Evolutionary conservation across 2,329 filamentous ascomycete species (phyloP).

Genomic region (Mollisia scopiformis): DNA sequence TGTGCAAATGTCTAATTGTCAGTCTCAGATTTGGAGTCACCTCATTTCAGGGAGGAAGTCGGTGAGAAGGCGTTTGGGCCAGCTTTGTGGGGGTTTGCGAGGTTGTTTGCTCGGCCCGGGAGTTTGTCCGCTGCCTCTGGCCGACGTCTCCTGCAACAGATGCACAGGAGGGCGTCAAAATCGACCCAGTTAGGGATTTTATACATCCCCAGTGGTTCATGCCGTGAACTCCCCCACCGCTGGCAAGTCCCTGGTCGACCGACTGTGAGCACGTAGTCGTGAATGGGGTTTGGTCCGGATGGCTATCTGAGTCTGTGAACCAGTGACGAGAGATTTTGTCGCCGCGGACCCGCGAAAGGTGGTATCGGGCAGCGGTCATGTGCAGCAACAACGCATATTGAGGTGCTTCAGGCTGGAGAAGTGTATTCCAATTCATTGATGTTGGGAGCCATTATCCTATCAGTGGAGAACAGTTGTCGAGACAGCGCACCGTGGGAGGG

Average conservation of each 20-base stretch:
- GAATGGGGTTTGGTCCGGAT: conserved; percentile 6
- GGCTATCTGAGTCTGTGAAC: conserved; percentile 1
- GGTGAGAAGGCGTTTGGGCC: conserved; percentile 14
- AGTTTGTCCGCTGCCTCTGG: conserved; percentile 12
- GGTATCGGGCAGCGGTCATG: conserved; percentile 13
- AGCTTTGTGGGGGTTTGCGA: conserved; percentile 11
- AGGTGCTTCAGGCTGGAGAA: conserved; percentile 4
- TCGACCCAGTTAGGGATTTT: conserved; percentile 7
- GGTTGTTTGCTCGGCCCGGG: conserved; percentile 9
- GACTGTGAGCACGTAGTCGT: conserved; percentile 1
- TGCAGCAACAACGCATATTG: conserved; percentile 15
- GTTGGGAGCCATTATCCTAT: conserved; percentile 9
- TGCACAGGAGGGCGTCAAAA: neutral
- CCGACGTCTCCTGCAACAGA: too few relatives aligned
- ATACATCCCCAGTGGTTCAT: conserved; percentile 15
- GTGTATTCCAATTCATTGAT: conserved; percentile 19
- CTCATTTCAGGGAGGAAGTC: conserved; percentile 14
- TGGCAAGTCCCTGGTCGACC: neutral
- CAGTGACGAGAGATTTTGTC: conserved; percentile 6
- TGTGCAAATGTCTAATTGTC: conserved; percentile 12
- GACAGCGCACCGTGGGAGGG: conserved; percentile 15
- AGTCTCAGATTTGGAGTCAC: conserved; percentile 8
- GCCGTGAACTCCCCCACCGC: conserved; percentile 4
- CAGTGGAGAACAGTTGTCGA: conserved; percentile 20
- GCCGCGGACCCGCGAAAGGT: conserved; percentile 8